These are phyloP conservation scores for Xanthoceras sorbifolium DNA, from an alignment of 345 rosid species.

Conservation along the genomic window DNA sequence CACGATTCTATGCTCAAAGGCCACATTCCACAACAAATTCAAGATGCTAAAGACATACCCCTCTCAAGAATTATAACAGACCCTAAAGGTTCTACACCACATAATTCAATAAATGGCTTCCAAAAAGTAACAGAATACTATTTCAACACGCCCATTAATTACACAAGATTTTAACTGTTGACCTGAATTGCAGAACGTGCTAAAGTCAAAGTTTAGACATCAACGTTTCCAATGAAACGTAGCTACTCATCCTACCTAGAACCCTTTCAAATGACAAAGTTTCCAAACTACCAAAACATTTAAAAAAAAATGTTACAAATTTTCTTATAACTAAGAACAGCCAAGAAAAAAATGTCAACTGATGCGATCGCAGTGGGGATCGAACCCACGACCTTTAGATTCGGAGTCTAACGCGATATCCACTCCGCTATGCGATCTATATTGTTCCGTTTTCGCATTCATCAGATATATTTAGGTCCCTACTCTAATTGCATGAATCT, in stretches of 20 bases:
- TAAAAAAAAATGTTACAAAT: background rate
- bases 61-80: background rate
- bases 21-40: background rate
- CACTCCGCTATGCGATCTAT: slow-evolving; percentile 96
- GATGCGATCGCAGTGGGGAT: slow-evolving; percentile 92
- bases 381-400: slow-evolving; percentile 99
- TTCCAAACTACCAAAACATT: background rate
- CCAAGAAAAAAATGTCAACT: background rate
- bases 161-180: background rate
- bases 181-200: background rate
- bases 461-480: background rate
- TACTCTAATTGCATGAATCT: background rate
- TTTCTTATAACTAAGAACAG: background rate
- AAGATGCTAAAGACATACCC: background rate
- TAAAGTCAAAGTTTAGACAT: background rate
- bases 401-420: slow-evolving; percentile 99
- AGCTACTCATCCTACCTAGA: background rate
- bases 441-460: background rate
- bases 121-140: background rate
- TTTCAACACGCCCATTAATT: background rate
- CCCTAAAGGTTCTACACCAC: background rate
- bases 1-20: background rate
- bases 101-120: background rate
- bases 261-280: background rate
- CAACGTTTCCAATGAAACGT: background rate